These are phyloP conservation scores for Curvularia eragrostidis DNA, from an alignment of 2,329 filamentous ascomycete species.

Conservation along the genomic window DNA sequence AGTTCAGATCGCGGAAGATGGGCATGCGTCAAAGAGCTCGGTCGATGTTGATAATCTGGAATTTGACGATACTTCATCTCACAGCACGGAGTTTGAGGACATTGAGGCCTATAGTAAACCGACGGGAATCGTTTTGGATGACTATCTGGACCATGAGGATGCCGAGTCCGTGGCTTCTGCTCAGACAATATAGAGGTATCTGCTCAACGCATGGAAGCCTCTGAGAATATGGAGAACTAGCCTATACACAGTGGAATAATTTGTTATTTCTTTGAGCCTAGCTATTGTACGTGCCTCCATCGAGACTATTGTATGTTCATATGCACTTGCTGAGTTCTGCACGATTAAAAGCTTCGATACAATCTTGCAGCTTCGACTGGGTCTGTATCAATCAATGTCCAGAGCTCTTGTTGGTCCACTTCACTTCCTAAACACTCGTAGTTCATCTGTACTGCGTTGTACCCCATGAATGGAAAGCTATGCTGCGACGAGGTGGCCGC, in stretches of 20 bases:
- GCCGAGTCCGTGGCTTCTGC: background rate
- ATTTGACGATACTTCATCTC: background rate
- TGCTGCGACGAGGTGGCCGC: background rate
- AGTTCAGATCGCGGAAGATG: background rate
- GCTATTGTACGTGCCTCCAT: background rate
- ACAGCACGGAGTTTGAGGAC: constrained; percentile 12
- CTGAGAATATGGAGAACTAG: background rate
- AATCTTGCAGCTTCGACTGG: background rate
- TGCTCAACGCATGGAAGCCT: background rate
- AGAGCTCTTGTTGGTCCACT: constrained; percentile 10
- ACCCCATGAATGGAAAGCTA: background rate
- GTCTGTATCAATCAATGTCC: background rate
- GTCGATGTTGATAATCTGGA: constrained; percentile 4
- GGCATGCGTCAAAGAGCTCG: background rate
- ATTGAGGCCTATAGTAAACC: constrained; percentile 9
- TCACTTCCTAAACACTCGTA: background rate
- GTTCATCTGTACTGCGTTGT: background rate
- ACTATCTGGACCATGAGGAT: background rate
- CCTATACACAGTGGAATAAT: background rate
- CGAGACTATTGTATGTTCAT: background rate
- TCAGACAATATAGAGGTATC: background rate
- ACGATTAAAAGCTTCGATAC: background rate
- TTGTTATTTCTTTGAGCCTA: background rate
- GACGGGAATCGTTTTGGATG: background rate
- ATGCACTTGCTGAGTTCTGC: background rate